Percentiles rank a stretch among this genome's conserved stretches.
These are phyloP conservation scores for Umbelopsis isabellina DNA, from an alignment of 192 early-diverging fungal species.

Conservation along the genomic window DNA sequence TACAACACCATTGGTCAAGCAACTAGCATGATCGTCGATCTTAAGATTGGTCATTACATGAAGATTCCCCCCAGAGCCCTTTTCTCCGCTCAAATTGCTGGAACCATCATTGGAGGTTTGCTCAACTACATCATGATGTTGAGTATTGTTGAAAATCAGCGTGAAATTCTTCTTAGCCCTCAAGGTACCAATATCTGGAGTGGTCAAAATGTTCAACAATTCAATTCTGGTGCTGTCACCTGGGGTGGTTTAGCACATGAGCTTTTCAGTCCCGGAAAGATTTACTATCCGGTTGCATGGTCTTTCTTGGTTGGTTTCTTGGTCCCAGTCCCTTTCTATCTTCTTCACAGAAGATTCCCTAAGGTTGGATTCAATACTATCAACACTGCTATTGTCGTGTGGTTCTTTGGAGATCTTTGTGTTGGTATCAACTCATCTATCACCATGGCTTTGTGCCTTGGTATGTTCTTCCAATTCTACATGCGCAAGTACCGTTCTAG, in stretches of 20 bases:
- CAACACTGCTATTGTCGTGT: slow-evolving; percentile 51
- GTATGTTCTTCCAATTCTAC: slow-evolving; percentile 49
- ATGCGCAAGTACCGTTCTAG: slow-evolving; percentile 32
- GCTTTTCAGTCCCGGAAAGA: slow-evolving; percentile 38
- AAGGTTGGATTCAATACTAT: slow-evolving; percentile 37
- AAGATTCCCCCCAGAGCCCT: slow-evolving; percentile 70
- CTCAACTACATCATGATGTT: slow-evolving; percentile 40
- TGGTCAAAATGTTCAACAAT: neutral
- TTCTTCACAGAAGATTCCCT: slow-evolving; percentile 54
- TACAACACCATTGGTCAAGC: slow-evolving; percentile 48
- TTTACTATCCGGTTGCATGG: slow-evolving; percentile 48
- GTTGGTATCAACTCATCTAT: slow-evolving; percentile 41
- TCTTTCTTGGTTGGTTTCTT: slow-evolving; percentile 50
- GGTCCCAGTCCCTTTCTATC: slow-evolving; percentile 53
- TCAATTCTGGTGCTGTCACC: slow-evolving; percentile 3
- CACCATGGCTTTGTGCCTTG: slow-evolving; percentile 48
- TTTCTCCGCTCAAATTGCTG: slow-evolving; percentile 61
- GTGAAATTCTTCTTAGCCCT: slow-evolving; percentile 10
- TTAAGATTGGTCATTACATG: slow-evolving; percentile 69
- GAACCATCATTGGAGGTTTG: slow-evolving; percentile 51
- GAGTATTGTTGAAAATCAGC: slow-evolving; percentile 6
- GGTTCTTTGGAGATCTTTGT: slow-evolving; percentile 42
- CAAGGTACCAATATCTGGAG: slow-evolving; percentile 4
- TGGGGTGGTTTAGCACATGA: slow-evolving; percentile 4
- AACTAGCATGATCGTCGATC: slow-evolving; percentile 46